phyloP scores from a whole-genome alignment of 2,329 filamentous ascomycete genomes.

The Alternaria infectoria region DNA sequence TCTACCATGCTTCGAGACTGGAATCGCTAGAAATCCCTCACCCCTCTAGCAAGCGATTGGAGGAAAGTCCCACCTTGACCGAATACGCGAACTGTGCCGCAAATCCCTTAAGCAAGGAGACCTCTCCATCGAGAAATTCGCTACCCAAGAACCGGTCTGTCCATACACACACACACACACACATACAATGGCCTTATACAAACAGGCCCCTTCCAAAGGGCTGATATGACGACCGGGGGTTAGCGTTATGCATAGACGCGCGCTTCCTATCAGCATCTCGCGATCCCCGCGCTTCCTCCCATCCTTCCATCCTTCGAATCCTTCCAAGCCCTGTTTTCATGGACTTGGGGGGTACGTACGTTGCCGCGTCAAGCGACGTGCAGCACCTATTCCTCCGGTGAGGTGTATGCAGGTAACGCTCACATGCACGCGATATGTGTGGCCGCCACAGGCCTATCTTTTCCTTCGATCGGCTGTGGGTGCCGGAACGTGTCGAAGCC shows the following conservation, averaged over 20 bases:
- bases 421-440: not conserved
- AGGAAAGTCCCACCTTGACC: not conserved
- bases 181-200: not conserved
- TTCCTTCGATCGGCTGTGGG: not conserved
- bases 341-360: not conserved
- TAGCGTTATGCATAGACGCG: not conserved
- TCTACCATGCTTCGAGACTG: not conserved
- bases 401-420: not conserved
- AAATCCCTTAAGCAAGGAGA: slow-evolving; percentile 2
- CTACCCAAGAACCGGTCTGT: not conserved
- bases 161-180: no score
- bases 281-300: not conserved
- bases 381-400: not conserved
- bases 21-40: not conserved
- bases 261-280: not conserved
- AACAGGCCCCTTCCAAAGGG: not conserved
- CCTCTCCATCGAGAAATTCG: not conserved
- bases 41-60: not conserved
- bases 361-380: not conserved
- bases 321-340: not conserved
- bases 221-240: not conserved
- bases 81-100: slow-evolving; percentile 2
- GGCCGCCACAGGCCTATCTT: not conserved
- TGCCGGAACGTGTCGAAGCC: not conserved
- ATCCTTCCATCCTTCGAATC: not conserved